These are phyloP conservation scores for Wickerhamiella hasegawae DNA, from an alignment of 805 yeast species.

Conservation along the genomic window DNA sequence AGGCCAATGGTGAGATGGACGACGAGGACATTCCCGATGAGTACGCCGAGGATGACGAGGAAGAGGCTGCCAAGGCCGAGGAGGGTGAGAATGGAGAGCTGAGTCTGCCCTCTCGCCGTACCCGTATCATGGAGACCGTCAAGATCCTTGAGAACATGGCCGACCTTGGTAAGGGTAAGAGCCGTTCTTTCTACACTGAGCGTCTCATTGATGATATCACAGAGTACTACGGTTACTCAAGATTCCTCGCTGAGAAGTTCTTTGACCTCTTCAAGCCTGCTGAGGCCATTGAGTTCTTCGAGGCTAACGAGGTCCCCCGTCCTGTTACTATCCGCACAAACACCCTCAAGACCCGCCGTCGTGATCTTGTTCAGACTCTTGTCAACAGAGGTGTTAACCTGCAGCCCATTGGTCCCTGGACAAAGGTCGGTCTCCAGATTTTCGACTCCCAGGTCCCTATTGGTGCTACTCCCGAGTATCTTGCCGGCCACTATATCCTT, in stretches of 20 bases:
- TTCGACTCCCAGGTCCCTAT: constrained; percentile 99
- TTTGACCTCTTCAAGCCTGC: constrained; percentile 84
- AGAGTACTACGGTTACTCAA: constrained; percentile 85
- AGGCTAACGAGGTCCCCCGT: constrained; percentile 93
- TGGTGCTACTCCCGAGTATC: constrained; percentile 98
- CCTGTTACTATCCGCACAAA: constrained; percentile 97
- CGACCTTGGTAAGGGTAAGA: constrained; percentile 41
- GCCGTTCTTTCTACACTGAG: constrained; percentile 68
- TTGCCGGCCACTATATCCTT: constrained; percentile 92
- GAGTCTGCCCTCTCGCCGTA: constrained; percentile 67
- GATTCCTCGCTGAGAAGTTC: constrained; percentile 82
- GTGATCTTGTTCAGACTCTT: constrained; percentile 87
- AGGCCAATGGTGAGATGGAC: constrained; percentile 11
- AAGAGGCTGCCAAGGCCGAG: constrained; percentile 23
- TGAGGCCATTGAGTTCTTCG: constrained; percentile 96
- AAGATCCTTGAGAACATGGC: constrained; percentile 83
- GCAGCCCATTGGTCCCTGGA: constrained; percentile 96
- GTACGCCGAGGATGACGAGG: constrained; percentile 8
- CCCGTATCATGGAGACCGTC: constrained; percentile 89
- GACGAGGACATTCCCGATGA: constrained; percentile 13
- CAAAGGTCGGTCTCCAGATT: constrained; percentile 92
- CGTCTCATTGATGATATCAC: constrained; percentile 75
- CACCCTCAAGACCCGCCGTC: constrained; percentile 82
- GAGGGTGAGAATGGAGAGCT: constrained; percentile 18
- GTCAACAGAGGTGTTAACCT: constrained; percentile 94